A percentile compares a stretch with the other conserved stretches of the same genome.
Evolutionary conservation across 305 asterid genomes (phyloP).

Genomic region (Coffea humblotiana): DNA sequence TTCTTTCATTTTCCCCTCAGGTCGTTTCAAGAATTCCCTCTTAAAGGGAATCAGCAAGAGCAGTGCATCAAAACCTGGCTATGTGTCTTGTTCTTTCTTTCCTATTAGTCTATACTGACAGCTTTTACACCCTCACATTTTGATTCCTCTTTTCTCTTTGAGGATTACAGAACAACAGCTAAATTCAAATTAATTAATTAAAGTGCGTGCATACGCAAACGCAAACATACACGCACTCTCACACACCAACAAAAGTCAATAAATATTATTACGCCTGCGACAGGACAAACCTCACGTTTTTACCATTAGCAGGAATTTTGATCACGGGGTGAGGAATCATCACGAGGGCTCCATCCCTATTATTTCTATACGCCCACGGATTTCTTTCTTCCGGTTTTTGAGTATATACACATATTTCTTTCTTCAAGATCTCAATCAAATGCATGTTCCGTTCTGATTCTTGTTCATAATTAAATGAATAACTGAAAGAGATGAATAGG

Average conservation of each 20-base stretch:
- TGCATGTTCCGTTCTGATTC: not conserved
- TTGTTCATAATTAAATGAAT: not conserved
- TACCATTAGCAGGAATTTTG: conserved; percentile 4
- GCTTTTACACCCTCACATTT: not conserved
- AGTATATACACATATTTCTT: not conserved
- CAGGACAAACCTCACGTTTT: conserved; percentile 10
- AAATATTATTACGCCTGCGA: not conserved
- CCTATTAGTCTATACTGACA: not conserved
- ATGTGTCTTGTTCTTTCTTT: not conserved
- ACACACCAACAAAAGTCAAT: not conserved
- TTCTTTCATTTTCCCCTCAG: not conserved
- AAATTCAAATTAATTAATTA: not conserved
- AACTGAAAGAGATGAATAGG: not conserved
- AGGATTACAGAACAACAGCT: not conserved
- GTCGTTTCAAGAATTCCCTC: not conserved
- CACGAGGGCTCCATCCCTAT: not conserved
- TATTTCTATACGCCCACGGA: not conserved
- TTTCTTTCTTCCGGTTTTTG: not conserved
- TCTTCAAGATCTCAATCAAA: not conserved
- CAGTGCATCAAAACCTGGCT: not conserved
- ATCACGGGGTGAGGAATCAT: conserved; percentile 8
- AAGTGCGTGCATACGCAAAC: not conserved
- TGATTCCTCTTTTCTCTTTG: not conserved
- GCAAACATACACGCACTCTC: not conserved
- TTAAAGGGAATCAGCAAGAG: not conserved